These are phyloP conservation scores for Trypanosoma grayi DNA, from an alignment of 208 protist genomes.

Conservation along the genomic window DNA sequence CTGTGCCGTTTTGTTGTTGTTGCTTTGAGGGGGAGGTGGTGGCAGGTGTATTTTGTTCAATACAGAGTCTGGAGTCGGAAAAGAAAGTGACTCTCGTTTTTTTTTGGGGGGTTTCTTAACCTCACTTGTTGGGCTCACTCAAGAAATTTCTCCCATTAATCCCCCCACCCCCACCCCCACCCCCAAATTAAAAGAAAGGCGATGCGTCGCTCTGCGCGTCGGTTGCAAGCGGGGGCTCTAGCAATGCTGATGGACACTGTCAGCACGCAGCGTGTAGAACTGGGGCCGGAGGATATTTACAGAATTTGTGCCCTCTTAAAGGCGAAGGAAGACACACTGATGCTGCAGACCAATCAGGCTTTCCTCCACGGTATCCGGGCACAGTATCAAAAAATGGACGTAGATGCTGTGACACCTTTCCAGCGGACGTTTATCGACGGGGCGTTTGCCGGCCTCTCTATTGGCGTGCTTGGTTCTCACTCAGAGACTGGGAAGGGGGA, in stretches of 20 bases:
- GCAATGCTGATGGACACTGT: slow-evolving; percentile 18
- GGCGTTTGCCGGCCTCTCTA: slow-evolving; percentile 15
- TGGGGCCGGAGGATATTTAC: slow-evolving; percentile 34
- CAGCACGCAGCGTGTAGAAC: slow-evolving; percentile 7
- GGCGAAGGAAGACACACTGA: slow-evolving; percentile 38
- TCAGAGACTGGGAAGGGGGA: not conserved
- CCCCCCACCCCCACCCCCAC: too few species aligned
- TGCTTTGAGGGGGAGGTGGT: not conserved
- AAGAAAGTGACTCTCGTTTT: too few species aligned
- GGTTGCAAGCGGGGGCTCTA: slow-evolving; percentile 16
- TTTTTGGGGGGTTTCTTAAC: too few species aligned
- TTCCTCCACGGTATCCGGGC: slow-evolving; percentile 33
- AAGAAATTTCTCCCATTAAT: too few species aligned
- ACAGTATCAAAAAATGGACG: slow-evolving; percentile 25
- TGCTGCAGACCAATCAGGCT: slow-evolving; percentile 19
- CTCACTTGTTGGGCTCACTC: too few species aligned
- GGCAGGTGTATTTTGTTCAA: not conserved
- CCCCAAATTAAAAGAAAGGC: slow-evolving; percentile 16
- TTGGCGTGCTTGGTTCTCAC: not conserved
- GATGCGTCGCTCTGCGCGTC: slow-evolving; percentile 14
- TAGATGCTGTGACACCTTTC: slow-evolving; percentile 37
- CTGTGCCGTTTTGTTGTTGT: slow-evolving; percentile 5
- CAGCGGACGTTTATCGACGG: slow-evolving; percentile 49
- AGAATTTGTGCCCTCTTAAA: slow-evolving; percentile 32
- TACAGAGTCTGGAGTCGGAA: too few species aligned